Evolutionary conservation across 345 rosid species (phyloP).

Genomic region (Aquilaria sinensis): DNA sequence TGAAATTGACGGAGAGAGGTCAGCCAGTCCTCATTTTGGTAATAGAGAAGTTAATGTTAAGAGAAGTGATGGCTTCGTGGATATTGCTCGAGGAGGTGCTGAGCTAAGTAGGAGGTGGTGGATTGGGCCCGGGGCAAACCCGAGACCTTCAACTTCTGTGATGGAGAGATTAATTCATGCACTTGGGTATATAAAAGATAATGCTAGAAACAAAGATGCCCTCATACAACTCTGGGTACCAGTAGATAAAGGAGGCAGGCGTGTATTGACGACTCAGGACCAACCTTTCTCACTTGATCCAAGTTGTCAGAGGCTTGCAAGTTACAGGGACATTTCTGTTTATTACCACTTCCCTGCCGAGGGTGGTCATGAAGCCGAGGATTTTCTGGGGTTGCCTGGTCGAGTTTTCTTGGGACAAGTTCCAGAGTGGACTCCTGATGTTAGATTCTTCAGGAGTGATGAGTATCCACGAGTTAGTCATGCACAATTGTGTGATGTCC

Average conservation of each 20-base stretch:
- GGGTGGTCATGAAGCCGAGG: constrained; percentile 46
- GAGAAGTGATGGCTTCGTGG: constrained; percentile 6
- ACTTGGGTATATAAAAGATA: constrained; percentile 50
- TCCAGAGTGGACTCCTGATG: constrained; percentile 99
- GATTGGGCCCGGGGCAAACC: constrained; percentile 54
- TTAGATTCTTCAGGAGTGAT: constrained; percentile 74
- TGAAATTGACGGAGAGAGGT: constrained; percentile 25
- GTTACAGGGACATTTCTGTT: constrained; percentile 70
- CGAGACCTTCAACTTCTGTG: constrained; percentile 41
- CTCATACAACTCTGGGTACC: constrained; percentile 93
- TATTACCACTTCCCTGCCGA: constrained; percentile 71
- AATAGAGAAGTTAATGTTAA: constrained; percentile 14
- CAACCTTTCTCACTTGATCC: constrained; percentile 69
- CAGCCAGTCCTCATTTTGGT: constrained; percentile 15
- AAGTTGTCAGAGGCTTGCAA: constrained; percentile 50
- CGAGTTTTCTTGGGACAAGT: constrained; percentile 76
- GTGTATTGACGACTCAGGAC: constrained; percentile 52
- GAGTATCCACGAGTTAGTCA: constrained; percentile 73
- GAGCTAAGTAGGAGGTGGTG: constrained; percentile 53
- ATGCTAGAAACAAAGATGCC: constrained; percentile 51
- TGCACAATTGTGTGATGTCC: constrained; percentile 67
- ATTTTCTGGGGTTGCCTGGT: constrained; percentile 64
- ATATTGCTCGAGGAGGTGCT: constrained; percentile 22
- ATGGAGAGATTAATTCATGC: constrained; percentile 65
- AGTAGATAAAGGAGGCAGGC: constrained; percentile 55